These are phyloP conservation scores for Metarhizium robertsii DNA, from an alignment of 2,329 filamentous ascomycete genomes.

Conservation along the genomic window DNA sequence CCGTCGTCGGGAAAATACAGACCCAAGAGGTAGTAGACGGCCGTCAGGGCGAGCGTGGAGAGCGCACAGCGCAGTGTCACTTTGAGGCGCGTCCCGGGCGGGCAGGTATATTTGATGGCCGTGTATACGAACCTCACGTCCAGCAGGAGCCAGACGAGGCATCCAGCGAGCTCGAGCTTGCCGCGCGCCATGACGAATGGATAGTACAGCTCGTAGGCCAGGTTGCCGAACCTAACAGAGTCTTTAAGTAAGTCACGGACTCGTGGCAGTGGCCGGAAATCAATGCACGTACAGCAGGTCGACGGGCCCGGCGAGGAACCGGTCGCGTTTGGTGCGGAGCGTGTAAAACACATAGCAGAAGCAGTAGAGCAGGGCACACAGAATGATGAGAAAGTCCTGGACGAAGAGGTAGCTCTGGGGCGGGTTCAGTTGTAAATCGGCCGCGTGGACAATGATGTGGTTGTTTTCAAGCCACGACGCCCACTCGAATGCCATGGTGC, in stretches of 20 bases:
- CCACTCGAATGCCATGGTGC: background rate
- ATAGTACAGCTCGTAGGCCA: slow-evolving; percentile 5
- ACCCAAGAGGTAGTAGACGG: background rate
- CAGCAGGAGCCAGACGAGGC: slow-evolving; percentile 4
- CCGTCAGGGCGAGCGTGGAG: background rate
- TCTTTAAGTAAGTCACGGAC: background rate
- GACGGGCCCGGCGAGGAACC: slow-evolving; percentile 3
- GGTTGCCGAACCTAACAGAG: slow-evolving; percentile 4
- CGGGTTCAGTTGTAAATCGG: slow-evolving; percentile 1
- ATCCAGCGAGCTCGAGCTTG: background rate
- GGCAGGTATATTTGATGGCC: slow-evolving; percentile 1
- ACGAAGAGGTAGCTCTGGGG: slow-evolving; percentile 6
- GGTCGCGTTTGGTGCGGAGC: slow-evolving; percentile 2
- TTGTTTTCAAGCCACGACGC: background rate
- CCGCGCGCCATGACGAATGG: slow-evolving; percentile 1
- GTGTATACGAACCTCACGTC: slow-evolving; percentile 3
- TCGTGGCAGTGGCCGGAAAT: background rate
- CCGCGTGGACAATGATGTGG: background rate
- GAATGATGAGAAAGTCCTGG: slow-evolving; percentile 5
- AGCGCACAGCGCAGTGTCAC: background rate
- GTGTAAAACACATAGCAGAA: slow-evolving; percentile 5
- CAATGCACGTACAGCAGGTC: background rate
- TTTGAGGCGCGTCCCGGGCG: background rate
- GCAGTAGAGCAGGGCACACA: slow-evolving; percentile 3
- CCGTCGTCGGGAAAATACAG: slow-evolving; percentile 3